Base-by-base conservation (phyloP, 805 yeast species). In the Diddensiella transvaalensis region DNA sequence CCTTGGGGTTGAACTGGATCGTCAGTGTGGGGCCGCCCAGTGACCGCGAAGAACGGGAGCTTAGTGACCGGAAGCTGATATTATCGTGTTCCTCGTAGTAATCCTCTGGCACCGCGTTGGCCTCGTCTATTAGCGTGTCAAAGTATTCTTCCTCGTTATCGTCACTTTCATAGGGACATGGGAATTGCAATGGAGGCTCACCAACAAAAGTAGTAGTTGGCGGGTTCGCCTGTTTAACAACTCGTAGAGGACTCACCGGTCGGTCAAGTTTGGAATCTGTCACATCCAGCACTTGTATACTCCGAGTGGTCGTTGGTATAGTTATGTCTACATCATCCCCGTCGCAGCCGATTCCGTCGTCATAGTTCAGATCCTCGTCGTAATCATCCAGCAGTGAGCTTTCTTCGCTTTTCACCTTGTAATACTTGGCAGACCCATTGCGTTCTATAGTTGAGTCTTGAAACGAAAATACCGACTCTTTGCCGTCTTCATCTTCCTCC, bases 391-490 rank as follows among this genome's bases (percentile, higher is more conserved):
- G 65, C 2, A 60, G 58, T 1, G 44, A 47, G 4, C 40, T 36
- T 15, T 50, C 49, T 4, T 41, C 38, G 3, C 48, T 42, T 2
- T 53, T 56, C 3, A 60, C 57, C 45, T 75, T 75, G 59, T 79
- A 79, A 58, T 78, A 79, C 49, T 76, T 73, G 19, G 75, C 71
- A 0, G 83, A 78, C 1, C 76, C 66, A 44, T 77, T 77, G 50
- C 83, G 67, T 11, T 52, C 56, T n/a, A 55, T 51, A 5, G 62
- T 66, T 17, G 38, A 35, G 21, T 35, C 38, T 43, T 76, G 79
- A 53, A 79, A 79, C 1, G 83, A 79, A 54, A 79, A 79, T 44
- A 69, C 61, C 40, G 68, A 64, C 10, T 48, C 58, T 6, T 52
- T 54, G 30, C 57, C 58, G n/a, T 54, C 55, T 8, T 42, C 51